Evolutionary conservation across 1,284 basidiomycete genomes (phyloP).

Genomic region (Microbotryum saponariae): DNA sequence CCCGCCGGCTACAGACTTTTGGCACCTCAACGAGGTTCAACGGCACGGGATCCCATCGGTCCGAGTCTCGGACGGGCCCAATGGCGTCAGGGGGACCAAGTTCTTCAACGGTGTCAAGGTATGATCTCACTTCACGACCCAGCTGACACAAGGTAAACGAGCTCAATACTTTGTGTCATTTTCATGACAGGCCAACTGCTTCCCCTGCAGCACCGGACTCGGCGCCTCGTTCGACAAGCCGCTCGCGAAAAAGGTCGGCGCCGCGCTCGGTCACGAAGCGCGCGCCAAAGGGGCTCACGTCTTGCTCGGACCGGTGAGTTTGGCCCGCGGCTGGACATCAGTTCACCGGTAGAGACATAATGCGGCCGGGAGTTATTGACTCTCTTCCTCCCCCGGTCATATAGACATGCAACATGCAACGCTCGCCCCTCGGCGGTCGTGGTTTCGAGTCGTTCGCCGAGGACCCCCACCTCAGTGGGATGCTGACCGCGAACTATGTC

Average conservation of each 20-base stretch:
- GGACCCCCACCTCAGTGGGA: constrained; percentile 22
- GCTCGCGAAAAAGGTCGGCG: constrained; percentile 8
- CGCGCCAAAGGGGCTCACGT: constrained; percentile 12
- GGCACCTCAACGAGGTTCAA: constrained; percentile 56
- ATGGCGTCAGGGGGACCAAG: constrained; percentile 38
- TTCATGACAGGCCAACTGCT: constrained; percentile 47
- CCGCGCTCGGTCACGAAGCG: constrained; percentile 11
- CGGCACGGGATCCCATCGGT: constrained; percentile 54
- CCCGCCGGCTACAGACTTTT: constrained; percentile 10
- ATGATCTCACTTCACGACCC: constrained; percentile 54
- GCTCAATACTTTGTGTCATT: constrained; percentile 19
- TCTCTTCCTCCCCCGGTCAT: not conserved
- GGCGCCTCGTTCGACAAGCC: constrained; percentile 13
- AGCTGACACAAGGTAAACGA: too few species aligned
- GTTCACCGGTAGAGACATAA: too few species aligned
- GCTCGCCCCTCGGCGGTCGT: constrained; percentile 45
- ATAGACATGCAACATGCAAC: constrained; percentile 55
- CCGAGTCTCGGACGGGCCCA: constrained; percentile 36
- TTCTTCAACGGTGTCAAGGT: constrained; percentile 52
- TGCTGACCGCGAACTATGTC: constrained; percentile 11
- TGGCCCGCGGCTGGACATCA: too few species aligned
- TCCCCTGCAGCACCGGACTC: constrained; percentile 9
- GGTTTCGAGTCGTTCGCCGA: constrained; percentile 65
- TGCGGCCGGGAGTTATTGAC: too few species aligned
- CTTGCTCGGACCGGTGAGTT: not conserved